These are phyloP conservation scores for Stenocarpella maydis DNA, from an alignment of 2,329 filamentous ascomycete species.

Conservation along the genomic window DNA sequence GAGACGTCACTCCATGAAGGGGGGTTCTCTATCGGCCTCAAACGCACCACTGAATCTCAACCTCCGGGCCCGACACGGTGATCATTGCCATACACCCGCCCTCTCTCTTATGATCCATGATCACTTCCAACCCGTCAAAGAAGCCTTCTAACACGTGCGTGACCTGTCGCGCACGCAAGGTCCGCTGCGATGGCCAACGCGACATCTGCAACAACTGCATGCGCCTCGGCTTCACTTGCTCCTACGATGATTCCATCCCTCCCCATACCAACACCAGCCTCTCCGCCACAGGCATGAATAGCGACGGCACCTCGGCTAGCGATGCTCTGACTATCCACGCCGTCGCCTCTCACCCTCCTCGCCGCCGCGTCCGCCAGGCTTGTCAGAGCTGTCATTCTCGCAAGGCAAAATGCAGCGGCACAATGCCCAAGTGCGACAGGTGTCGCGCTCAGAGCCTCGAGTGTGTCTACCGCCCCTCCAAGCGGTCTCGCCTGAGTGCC, in stretches of 20 bases:
- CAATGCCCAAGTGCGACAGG: slow-evolving; percentile 62
- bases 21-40: slow-evolving; percentile 8
- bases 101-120: slow-evolving; percentile 30
- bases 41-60: neutral
- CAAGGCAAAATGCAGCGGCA: slow-evolving; percentile 67
- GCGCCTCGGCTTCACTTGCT: slow-evolving; percentile 64
- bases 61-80: slow-evolving; percentile 10
- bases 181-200: slow-evolving; percentile 64
- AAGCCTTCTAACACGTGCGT: slow-evolving; percentile 36
- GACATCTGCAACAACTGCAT: slow-evolving; percentile 66
- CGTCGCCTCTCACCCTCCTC: slow-evolving; percentile 55
- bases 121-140: slow-evolving; percentile 34
- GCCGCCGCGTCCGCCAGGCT: slow-evolving; percentile 63
- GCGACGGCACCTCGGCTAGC: slow-evolving; percentile 36
- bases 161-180: slow-evolving; percentile 52
- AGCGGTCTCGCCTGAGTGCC: slow-evolving; percentile 45
- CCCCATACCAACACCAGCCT: slow-evolving; percentile 28
- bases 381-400: slow-evolving; percentile 66
- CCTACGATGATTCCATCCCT: slow-evolving; percentile 57
- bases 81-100: slow-evolving; percentile 1
- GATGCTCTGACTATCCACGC: slow-evolving; percentile 47
- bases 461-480: slow-evolving; percentile 62
- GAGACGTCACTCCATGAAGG: slow-evolving; percentile 26
- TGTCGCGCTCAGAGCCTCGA: slow-evolving; percentile 62
- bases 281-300: slow-evolving; percentile 34